phyloP scores from a whole-genome alignment of 2,329 filamentous ascomycete genomes.

The Fusarium chaquense region DNA sequence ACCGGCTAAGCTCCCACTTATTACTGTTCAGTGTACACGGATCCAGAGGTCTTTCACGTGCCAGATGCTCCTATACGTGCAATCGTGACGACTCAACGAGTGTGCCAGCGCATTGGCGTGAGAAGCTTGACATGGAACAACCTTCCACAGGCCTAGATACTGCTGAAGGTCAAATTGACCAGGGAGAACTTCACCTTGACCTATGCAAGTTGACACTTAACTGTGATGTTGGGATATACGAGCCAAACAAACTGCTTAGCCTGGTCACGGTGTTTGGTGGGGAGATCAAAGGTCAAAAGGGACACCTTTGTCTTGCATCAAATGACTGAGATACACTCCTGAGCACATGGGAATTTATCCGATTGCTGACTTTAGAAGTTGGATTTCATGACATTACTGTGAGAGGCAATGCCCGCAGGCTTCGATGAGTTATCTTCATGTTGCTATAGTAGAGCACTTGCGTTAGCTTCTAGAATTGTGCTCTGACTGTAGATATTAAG shows the following conservation, averaged over 20 bases:
- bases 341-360: neutral
- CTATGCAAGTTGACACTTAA: neutral
- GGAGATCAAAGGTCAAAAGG: slow-evolving; percentile 25
- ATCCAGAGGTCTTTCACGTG: slow-evolving; percentile 20
- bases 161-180: neutral
- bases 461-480: neutral
- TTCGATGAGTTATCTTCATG: neutral
- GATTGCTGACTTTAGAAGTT: neutral
- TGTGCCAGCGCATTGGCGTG: slow-evolving; percentile 19
- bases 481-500: neutral
- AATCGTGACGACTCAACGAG: slow-evolving; percentile 17
- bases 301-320: slow-evolving; percentile 28
- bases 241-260: slow-evolving; percentile 11
- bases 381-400: slow-evolving; percentile 16
- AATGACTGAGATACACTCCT: slow-evolving; percentile 9
- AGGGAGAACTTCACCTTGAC: neutral
- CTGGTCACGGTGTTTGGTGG: slow-evolving; percentile 16
- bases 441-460: neutral
- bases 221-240: slow-evolving; percentile 16
- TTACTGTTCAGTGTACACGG: neutral
- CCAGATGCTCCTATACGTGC: neutral
- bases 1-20: neutral
- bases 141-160: slow-evolving; percentile 14
- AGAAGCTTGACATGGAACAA: slow-evolving; percentile 26
- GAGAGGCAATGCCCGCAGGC: neutral